A percentile compares a stretch with the other conserved stretches of the same genome.
Evolutionary conservation across 1,284 basidiomycete species (phyloP).

Genomic region (Laetiporus sulphureus): DNA sequence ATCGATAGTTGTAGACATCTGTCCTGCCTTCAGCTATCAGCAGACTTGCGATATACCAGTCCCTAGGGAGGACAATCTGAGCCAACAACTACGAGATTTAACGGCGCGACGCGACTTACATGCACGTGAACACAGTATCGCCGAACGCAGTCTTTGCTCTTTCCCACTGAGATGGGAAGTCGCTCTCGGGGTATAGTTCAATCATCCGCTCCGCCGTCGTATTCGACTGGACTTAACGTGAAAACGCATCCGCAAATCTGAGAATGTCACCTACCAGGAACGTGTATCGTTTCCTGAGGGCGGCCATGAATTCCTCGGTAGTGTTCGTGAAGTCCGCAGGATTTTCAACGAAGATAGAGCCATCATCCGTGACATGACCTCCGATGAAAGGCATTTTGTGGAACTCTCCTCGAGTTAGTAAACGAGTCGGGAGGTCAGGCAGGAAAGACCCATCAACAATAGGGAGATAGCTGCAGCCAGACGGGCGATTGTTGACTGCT

Average conservation of each 20-base stretch:
- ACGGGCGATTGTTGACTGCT: slow-evolving; percentile 2
- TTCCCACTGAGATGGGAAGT: slow-evolving; percentile 3
- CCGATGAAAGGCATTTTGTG: slow-evolving; percentile 6
- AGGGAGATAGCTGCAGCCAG: neutral
- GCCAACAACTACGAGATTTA: neutral
- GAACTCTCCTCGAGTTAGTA: neutral
- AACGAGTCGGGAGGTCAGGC: slow-evolving; percentile 1
- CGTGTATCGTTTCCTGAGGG: slow-evolving; percentile 3
- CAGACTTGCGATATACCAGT: slow-evolving; percentile 2
- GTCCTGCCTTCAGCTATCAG: neutral
- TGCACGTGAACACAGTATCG: slow-evolving; percentile 4
- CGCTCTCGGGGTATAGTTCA: slow-evolving; percentile 4
- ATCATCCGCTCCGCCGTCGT: neutral
- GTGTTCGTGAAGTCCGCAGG: slow-evolving; percentile 2
- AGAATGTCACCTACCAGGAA: neutral
- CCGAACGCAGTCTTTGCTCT: slow-evolving; percentile 4
- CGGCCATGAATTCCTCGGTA: slow-evolving; percentile 2
- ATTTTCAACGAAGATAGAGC: slow-evolving; percentile 2
- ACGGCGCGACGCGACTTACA: neutral
- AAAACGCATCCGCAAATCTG: neutral
- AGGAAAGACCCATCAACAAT: slow-evolving; percentile 2
- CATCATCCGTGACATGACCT: slow-evolving; percentile 4
- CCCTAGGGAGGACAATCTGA: neutral
- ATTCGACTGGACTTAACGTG: neutral
- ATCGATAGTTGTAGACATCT: slow-evolving; percentile 4